Evolutionary conservation across 768 basidiomycete species (phyloP), one percentile per base, ranked within the genome.

Genomic region (Butyriboletus loyo): DNA sequence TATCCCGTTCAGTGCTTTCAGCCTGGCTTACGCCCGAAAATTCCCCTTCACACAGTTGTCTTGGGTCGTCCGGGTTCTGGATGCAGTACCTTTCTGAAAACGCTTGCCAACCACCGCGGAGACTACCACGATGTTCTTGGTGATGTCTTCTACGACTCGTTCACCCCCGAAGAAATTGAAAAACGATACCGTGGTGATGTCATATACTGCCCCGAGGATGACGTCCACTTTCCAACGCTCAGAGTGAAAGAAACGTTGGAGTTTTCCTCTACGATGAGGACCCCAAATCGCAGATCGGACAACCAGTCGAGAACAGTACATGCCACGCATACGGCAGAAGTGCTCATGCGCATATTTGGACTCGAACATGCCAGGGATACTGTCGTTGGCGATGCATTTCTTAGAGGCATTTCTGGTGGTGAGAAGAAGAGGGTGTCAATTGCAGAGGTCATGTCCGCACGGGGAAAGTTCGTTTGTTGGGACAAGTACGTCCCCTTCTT

Each of bases 401-500:
- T 93, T 10, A 76, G 84, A 13, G 87, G 87, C n/a, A 78, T 89
- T 17, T 83, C 80, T 35, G 87, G 88, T 13, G 89, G 88, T 3
- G 84, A 90, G 75, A 82, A 79, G 72, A 92, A 92, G 67, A 81
- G 91, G 11, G 89, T 92, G 4, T 85, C 85, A n/a, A 87, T 91
- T 57, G 78, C 81, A 1, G 92, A 94, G 65, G 74, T 77, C 2
- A 67, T 91, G 49, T 82, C 84, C 0, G 80, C 80, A 6, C 75
- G 83, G 6, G 34, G 34, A 6, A 35, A 8, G 46, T 25, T 92
- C 4, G 77, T 79, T 21, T 81, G 81, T 19, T 92, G 89, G 90
- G 89, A 92, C 71, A 91, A 87, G 86, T 86, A 50, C 59, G 77
- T 60, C 0, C 21, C 28, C 13, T 4, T 31, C 13, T 4, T 24